phyloP scores from a whole-genome alignment of 257 asterid species.

The Solanum chiquidenum region DNA sequence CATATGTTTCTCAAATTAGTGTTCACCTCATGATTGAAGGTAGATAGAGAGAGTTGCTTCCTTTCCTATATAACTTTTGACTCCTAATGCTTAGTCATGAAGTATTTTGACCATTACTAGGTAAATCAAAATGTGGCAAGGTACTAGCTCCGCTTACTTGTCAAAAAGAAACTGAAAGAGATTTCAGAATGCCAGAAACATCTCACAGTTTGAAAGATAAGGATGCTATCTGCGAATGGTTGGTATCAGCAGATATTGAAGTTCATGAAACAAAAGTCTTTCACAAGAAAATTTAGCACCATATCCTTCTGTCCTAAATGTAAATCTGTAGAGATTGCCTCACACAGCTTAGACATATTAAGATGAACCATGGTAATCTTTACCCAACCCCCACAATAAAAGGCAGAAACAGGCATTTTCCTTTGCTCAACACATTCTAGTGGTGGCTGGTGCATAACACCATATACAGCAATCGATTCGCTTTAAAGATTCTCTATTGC shows the following conservation, averaged over 20 bases:
- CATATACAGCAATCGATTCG: background rate
- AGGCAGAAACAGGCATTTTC: background rate
- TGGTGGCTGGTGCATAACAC: background rate
- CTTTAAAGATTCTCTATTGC: background rate
- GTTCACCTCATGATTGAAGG: background rate
- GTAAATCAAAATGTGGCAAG: background rate
- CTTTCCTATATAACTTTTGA: background rate
- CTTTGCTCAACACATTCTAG: background rate
- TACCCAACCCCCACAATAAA: background rate
- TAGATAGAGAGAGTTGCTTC: background rate
- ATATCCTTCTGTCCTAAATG: background rate
- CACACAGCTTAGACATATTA: background rate
- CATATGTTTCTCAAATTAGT: background rate
- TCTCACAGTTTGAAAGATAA: background rate
- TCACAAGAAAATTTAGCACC: background rate
- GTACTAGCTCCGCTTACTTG: background rate
- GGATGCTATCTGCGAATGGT: background rate
- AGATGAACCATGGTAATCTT: background rate
- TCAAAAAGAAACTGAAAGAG: background rate
- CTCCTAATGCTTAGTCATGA: background rate
- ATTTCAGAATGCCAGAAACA: background rate
- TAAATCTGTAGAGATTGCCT: background rate
- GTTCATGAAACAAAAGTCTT: background rate
- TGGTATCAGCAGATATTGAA: background rate
- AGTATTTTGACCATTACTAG: background rate